Evolutionary conservation across 2,329 filamentous ascomycete genomes (phyloP).

Genomic region (Hypocrella siamensis): DNA sequence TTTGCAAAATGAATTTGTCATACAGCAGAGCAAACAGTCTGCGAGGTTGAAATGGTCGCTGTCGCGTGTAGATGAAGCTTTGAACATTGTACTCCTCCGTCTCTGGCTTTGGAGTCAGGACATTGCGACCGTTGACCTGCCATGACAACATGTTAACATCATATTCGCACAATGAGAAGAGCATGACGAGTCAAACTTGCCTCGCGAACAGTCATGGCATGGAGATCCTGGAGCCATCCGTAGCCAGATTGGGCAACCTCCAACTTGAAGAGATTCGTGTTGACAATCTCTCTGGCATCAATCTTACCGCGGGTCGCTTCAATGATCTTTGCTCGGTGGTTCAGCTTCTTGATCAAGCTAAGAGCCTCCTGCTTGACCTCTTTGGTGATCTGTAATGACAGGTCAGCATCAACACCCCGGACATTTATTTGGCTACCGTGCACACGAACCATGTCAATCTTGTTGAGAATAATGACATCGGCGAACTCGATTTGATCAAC

Average conservation of each 20-base stretch:
- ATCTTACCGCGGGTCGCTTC: conserved; percentile 43
- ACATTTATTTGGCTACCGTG: neutral
- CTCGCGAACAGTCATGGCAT: conserved; percentile 49
- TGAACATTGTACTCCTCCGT: conserved; percentile 59
- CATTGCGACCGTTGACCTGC: conserved; percentile 30
- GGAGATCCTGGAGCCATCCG: conserved; percentile 55
- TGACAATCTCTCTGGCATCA: conserved; percentile 46
- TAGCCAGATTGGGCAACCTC: conserved; percentile 47
- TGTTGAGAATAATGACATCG: conserved; percentile 58
- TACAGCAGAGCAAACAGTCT: conserved; percentile 28
- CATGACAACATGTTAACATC: neutral
- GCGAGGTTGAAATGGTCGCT: conserved; percentile 35
- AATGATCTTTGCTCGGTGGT: conserved; percentile 49
- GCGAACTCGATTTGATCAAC: conserved; percentile 68
- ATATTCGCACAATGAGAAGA: neutral
- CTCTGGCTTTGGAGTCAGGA: conserved; percentile 50
- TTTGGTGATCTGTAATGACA: conserved; percentile 16
- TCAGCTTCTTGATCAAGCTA: conserved; percentile 43
- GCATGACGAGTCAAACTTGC: conserved; percentile 7
- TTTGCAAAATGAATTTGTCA: conserved; percentile 34
- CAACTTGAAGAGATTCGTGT: conserved; percentile 49
- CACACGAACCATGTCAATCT: conserved; percentile 46
- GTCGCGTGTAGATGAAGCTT: conserved; percentile 52
- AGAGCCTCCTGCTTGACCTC: conserved; percentile 28
- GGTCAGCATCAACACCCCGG: neutral